Evolutionary conservation across 2,329 filamentous ascomycete genomes (phyloP).

Genomic region (Ophiostoma sp.): DNA sequence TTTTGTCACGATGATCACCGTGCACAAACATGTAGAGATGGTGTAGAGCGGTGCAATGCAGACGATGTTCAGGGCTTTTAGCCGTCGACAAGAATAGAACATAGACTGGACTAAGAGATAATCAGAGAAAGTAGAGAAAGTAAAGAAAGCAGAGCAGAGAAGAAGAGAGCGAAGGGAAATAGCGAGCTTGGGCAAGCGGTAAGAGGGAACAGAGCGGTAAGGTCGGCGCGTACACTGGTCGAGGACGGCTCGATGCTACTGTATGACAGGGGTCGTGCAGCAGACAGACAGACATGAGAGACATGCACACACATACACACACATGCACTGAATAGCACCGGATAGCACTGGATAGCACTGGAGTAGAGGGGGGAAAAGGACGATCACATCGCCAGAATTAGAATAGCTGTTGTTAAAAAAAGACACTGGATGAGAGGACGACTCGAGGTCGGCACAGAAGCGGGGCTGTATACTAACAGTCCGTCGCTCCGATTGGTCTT

Average conservation of each 20-base stretch:
- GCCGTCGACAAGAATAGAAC: conserved; percentile 8
- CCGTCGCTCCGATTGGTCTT: neutral
- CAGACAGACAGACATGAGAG: neutral
- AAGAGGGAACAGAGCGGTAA: neutral
- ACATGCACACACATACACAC: neutral
- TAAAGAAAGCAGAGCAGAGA: neutral
- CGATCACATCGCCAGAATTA: neutral
- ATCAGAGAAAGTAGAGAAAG: neutral
- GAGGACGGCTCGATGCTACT: neutral
- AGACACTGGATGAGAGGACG: neutral
- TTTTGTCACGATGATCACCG: neutral
- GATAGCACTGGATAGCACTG: too few relatives aligned
- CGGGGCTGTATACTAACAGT: neutral
- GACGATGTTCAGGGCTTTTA: neutral
- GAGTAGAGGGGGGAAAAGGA: neutral
- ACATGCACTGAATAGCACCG: neutral
- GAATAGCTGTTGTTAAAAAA: conserved; percentile 14
- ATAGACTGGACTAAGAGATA: neutral
- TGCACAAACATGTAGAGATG: neutral
- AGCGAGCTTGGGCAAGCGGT: neutral
- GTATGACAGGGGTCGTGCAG: conserved; percentile 3
- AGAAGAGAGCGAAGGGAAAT: neutral
- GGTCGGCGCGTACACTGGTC: neutral
- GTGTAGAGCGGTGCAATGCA: neutral
- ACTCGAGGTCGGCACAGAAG: neutral